These are phyloP conservation scores for Rosa multiflora DNA, from an alignment of 306 rosid species.

Conservation along the genomic window DNA sequence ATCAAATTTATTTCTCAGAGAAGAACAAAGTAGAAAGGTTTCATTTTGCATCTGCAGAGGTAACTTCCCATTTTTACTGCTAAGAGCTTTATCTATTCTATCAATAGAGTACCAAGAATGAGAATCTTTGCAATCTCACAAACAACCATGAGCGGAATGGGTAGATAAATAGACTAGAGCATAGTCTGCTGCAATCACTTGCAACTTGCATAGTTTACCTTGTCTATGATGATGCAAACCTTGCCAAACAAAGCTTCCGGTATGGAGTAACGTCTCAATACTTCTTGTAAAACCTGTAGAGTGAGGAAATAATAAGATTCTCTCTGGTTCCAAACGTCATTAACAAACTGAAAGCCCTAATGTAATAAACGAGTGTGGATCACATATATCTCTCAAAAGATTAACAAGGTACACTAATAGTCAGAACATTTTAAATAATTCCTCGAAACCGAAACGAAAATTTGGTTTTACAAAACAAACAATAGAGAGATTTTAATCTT, in stretches of 20 bases:
- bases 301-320: constrained; percentile 14
- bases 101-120: background rate
- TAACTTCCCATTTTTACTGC: background rate
- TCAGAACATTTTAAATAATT: background rate
- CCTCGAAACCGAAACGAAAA: background rate
- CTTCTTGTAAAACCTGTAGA: constrained; percentile 85
- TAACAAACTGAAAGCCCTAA: background rate
- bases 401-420: background rate
- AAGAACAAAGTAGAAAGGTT: background rate
- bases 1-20: background rate
- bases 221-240: constrained; percentile 93
- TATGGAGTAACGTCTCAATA: constrained; percentile 61
- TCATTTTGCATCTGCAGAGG: background rate
- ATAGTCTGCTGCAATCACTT: constrained; percentile 7
- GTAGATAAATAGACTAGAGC: background rate
- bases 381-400: background rate
- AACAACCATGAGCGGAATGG: background rate
- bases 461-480: background rate
- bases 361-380: background rate
- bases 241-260: constrained; percentile 80
- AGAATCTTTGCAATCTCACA: background rate
- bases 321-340: background rate
- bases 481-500: background rate
- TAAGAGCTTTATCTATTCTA: background rate
- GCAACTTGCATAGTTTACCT: constrained; percentile 53